phyloP scores from a whole-genome alignment of 2,329 filamentous ascomycete genomes.

The Beauveria scarabaeidicola region DNA sequence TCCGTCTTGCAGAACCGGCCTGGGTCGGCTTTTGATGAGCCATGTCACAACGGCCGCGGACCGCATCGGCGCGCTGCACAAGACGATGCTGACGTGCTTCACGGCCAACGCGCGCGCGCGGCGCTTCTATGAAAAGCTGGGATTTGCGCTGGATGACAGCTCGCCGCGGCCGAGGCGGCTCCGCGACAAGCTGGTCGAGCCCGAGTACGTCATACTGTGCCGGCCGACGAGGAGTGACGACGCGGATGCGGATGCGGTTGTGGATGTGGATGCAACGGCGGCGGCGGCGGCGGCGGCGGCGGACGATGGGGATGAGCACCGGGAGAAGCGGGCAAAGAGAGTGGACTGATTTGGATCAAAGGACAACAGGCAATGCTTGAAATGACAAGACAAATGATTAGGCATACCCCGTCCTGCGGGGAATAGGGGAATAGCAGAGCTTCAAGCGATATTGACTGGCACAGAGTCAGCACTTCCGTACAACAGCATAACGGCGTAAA shows the following conservation, averaged over 20 bases:
- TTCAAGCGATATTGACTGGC: not conserved
- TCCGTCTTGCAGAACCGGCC: constrained; percentile 41
- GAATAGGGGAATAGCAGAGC: not conserved
- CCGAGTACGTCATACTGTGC: constrained; percentile 55
- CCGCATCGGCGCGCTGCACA: constrained; percentile 46
- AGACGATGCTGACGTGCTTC: constrained; percentile 71
- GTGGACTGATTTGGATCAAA: not conserved
- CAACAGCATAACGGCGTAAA: constrained; percentile 9
- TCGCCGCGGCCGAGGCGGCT: constrained; percentile 47
- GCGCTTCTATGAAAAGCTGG: constrained; percentile 53
- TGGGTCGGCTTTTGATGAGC: constrained; percentile 53
- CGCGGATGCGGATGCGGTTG: not conserved
- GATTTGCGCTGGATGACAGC: constrained; percentile 46
- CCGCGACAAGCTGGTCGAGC: constrained; percentile 42
- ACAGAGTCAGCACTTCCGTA: constrained; percentile 10
- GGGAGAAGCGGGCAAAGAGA: not conserved
- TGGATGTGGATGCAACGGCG: not conserved
- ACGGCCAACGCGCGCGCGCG: constrained; percentile 48
- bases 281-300: not conserved
- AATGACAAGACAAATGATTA: not conserved
- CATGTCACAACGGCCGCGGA: constrained; percentile 45
- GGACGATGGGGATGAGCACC: not conserved
- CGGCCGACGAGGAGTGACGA: not conserved
- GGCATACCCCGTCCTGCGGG: not conserved
- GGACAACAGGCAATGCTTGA: not conserved